Conservation (phyloP, 345 rosid species). For the Syzygium grande region DNA sequence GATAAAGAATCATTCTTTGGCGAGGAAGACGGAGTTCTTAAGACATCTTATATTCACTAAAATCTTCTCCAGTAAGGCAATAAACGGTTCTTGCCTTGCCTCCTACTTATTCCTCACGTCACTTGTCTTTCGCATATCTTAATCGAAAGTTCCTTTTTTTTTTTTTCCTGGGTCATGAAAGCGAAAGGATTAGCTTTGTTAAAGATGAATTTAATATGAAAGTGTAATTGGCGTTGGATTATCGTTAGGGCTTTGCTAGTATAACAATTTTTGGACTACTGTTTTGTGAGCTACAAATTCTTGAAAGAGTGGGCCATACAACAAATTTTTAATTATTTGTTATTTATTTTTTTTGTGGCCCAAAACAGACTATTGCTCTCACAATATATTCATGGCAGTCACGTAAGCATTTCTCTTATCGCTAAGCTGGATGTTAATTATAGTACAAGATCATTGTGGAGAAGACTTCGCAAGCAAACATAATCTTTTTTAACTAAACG, state of each 20-base stretch:
- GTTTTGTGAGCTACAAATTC: no score
- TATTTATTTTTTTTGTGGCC: no score
- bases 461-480: no score
- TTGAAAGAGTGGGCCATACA: no score
- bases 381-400: no score
- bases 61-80: not conserved
- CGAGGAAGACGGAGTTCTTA: not conserved
- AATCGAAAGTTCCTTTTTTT: not conserved
- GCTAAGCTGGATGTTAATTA: not conserved
- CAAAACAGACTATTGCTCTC: no score
- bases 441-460: not conserved
- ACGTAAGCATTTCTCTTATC: not conserved
- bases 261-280: no score
- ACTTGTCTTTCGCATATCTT: not conserved
- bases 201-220: not conserved
- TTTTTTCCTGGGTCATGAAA: not conserved
- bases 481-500: no score
- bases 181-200: not conserved
- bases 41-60: not conserved
- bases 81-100: not conserved
- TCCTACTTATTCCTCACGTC: not conserved
- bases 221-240: not conserved
- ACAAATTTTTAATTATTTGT: no score
- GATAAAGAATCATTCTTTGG: not conserved
- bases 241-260: not conserved